Percentiles rank a stretch among this genome's conserved stretches.
Evolutionary conservation across 345 rosid species (phyloP).

Genomic region (Citrus reticulata): DNA sequence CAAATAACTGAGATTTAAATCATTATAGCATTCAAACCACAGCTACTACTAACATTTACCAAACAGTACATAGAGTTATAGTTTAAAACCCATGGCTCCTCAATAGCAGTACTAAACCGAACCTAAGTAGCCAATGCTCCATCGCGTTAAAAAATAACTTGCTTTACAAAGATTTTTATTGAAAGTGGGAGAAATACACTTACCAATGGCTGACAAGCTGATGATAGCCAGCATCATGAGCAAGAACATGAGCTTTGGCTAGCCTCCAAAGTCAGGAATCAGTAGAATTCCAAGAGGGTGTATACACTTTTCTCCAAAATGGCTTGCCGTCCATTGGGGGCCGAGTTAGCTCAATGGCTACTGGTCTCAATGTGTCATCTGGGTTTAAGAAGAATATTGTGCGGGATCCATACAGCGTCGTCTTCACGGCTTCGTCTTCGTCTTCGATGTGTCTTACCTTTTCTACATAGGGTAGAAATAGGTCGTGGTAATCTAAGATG

Average conservation of each 20-base stretch:
- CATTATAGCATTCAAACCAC: no score
- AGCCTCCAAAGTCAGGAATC: constrained; percentile 67
- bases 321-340: constrained; percentile 53
- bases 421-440: background rate
- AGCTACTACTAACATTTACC: no score
- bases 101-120: no score
- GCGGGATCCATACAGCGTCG: constrained; percentile 61
- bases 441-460: constrained; percentile 49
- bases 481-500: constrained; percentile 56
- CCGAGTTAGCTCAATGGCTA: constrained; percentile 65
- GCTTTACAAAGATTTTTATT: no score
- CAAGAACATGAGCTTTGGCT: constrained; percentile 64
- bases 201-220: constrained; percentile 83
- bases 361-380: constrained; percentile 45
- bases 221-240: constrained; percentile 75
- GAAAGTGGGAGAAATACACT: no score
- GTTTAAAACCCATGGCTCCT: no score
- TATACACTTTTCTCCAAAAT: constrained; percentile 57
- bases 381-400: constrained; percentile 57
- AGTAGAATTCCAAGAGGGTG: constrained; percentile 42
- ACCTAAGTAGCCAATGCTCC: no score
- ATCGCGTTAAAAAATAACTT: no score
- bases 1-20: no score
- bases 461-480: constrained; percentile 58
- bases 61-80: no score